phyloP scores from a whole-genome alignment of 2,329 filamentous ascomycete species.

The Sporothrix luriei region DNA sequence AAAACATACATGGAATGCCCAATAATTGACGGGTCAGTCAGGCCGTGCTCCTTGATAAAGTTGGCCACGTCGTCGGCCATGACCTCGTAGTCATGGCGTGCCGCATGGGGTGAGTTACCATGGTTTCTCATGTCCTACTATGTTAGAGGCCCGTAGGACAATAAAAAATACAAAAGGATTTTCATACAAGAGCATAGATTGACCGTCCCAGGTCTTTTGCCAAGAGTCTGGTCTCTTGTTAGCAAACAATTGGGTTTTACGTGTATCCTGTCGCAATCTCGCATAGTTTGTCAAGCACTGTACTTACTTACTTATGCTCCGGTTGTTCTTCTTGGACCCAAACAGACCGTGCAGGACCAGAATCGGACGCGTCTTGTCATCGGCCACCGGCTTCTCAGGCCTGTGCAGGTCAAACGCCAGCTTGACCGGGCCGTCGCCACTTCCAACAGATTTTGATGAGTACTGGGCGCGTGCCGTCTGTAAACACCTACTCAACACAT shows the following conservation, averaged over 20 bases:
- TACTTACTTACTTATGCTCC: constrained; percentile 88
- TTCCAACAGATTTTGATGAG: constrained; percentile 5
- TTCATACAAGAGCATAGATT: constrained; percentile 76
- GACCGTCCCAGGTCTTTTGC: constrained; percentile 77
- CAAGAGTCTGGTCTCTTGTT: constrained; percentile 60
- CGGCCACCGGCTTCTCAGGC: constrained; percentile 52
- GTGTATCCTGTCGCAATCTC: no score
- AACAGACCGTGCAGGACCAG: constrained; percentile 92
- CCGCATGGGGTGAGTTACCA: constrained; percentile 80
- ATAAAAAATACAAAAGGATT: background rate
- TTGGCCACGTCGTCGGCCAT: constrained; percentile 82
- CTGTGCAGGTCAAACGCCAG: constrained; percentile 70
- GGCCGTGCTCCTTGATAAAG: constrained; percentile 72
- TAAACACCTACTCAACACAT: no score
- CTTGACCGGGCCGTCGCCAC: constrained; percentile 37
- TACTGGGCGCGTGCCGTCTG: constrained; percentile 1
- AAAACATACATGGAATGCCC: constrained; percentile 83
- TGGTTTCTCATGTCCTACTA: constrained; percentile 85
- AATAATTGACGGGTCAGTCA: constrained; percentile 76
- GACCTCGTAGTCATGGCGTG: constrained; percentile 73
- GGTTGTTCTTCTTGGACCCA: constrained; percentile 92
- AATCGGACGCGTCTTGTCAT: constrained; percentile 62
- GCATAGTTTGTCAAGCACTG: background rate
- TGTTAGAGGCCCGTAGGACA: background rate
- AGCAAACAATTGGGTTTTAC: background rate